phyloP scores from a whole-genome alignment of 202 grass and related monocot species.

The Dendrocalamus latiflorus region DNA sequence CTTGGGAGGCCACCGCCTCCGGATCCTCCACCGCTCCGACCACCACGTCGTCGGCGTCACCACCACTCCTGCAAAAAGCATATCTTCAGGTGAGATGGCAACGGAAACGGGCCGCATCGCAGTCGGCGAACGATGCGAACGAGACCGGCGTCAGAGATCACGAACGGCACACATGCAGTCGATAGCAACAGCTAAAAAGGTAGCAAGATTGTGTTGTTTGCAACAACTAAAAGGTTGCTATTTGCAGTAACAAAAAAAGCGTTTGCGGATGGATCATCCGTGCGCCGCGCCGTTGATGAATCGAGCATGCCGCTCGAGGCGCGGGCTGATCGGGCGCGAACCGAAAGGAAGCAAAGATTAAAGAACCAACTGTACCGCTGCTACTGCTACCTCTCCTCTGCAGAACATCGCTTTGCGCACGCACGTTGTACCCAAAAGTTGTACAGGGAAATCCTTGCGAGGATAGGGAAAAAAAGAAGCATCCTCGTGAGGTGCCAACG shows the following conservation, averaged over 20 bases:
- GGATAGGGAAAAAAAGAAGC: background rate
- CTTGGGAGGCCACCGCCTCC: conserved; percentile 52
- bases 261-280: background rate
- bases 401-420: background rate
- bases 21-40: conserved; percentile 68
- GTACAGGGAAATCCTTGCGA: background rate
- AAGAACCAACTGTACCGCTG: too few species aligned
- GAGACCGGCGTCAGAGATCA: background rate
- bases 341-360: background rate
- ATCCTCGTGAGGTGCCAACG: background rate
- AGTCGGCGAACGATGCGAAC: background rate
- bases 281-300: background rate
- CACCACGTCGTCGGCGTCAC: background rate
- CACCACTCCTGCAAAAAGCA: background rate
- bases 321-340: conserved; percentile 23
- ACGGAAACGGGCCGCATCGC: background rate
- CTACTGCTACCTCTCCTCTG: background rate
- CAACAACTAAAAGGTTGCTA: background rate
- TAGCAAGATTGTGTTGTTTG: background rate
- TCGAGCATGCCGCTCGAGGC: too few species aligned
- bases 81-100: background rate
- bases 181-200: background rate
- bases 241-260: too few species aligned
- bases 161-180: background rate
- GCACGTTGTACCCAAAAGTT: conserved; percentile 1